Conservation (phyloP, 2,329 filamentous ascomycete genomes). For the Colletotrichum filicis region DNA sequence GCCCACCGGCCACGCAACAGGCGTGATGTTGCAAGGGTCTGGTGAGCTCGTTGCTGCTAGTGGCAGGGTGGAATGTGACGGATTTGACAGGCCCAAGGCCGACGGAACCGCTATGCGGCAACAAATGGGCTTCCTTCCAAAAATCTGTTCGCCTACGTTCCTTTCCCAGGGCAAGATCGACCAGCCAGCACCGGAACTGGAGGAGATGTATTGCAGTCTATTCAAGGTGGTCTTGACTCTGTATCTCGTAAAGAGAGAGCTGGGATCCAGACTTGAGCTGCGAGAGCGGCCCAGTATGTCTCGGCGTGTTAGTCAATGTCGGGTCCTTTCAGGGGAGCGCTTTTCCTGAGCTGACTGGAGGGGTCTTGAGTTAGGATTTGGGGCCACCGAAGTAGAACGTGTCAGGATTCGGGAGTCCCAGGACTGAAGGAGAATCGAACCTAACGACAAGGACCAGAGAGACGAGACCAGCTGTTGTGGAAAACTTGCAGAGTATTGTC, state of each 20-base stretch:
- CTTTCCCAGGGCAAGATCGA: not conserved
- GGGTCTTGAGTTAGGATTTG: not conserved
- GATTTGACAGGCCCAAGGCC: slow-evolving; percentile 26
- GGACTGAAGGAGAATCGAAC: not conserved
- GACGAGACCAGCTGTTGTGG: not conserved
- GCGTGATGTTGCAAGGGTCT: slow-evolving; percentile 28
- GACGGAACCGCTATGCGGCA: slow-evolving; percentile 21
- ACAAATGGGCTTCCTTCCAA: slow-evolving; percentile 15
- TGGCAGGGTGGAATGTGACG: slow-evolving; percentile 31
- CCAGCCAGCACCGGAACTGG: not conserved
- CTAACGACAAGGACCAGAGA: not conserved
- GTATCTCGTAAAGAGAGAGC: not conserved
- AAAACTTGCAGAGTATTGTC: no score
- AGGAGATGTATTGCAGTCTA: not conserved
- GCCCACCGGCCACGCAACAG: slow-evolving; percentile 30
- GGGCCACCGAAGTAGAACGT: not conserved
- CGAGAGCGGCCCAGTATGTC: slow-evolving; percentile 7
- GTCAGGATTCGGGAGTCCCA: not conserved
- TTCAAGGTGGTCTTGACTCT: not conserved
- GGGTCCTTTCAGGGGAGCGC: not conserved
- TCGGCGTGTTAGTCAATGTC: not conserved
- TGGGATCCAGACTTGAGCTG: slow-evolving; percentile 21
- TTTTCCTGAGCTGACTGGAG: not conserved
- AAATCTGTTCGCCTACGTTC: slow-evolving; percentile 3
- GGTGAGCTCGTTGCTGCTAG: slow-evolving; percentile 2